Evolutionary conservation across 306 rosid genomes (phyloP).

Genomic region (Prunus mume): DNA sequence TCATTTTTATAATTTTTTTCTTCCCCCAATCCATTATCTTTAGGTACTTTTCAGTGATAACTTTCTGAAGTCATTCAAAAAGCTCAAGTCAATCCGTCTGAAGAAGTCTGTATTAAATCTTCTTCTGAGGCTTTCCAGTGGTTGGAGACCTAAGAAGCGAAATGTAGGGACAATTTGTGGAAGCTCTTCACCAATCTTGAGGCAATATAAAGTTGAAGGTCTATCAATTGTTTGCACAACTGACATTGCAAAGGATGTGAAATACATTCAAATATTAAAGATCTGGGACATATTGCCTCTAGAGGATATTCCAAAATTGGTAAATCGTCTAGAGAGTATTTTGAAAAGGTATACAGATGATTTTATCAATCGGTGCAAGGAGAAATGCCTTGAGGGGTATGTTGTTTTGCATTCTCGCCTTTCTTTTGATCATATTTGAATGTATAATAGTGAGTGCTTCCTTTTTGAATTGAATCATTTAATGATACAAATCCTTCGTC

Average conservation of each 20-base stretch:
- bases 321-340: constrained; percentile 52
- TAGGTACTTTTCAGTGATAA: constrained; percentile 69
- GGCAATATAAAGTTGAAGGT: constrained; percentile 56
- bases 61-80: constrained; percentile 68
- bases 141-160: constrained; percentile 69
- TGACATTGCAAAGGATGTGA: constrained; percentile 49
- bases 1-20: background rate
- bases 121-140: constrained; percentile 55
- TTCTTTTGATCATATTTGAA: background rate
- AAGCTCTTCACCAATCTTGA: constrained; percentile 45
- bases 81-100: constrained; percentile 22
- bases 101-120: constrained; percentile 49
- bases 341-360: constrained; percentile 52
- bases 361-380: constrained; percentile 50
- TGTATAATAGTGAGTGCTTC: background rate
- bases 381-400: constrained; percentile 55
- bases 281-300: constrained; percentile 64
- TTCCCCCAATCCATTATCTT: background rate
- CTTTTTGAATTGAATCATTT: background rate
- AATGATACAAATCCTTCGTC: background rate
- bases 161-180: constrained; percentile 36
- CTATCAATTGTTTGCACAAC: constrained; percentile 49
- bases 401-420: constrained; percentile 9
- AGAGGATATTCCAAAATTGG: constrained; percentile 57
- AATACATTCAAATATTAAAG: constrained; percentile 53